Base-by-base conservation (phyloP, 495 filamentous ascomycete species). In the Talaromyces thailandensis region DNA sequence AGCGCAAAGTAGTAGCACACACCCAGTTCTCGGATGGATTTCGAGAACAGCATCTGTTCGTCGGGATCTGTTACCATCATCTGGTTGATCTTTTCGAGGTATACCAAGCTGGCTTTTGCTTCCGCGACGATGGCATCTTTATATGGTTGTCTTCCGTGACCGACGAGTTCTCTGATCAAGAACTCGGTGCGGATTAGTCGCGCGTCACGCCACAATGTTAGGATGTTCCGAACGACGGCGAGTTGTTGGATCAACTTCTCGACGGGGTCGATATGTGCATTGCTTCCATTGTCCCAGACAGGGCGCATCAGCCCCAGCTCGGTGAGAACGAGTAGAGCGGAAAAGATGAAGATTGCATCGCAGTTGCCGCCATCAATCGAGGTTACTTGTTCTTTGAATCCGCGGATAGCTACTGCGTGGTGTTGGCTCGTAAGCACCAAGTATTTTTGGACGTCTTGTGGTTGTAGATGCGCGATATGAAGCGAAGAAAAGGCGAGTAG, bases 401-500 rank as follows among this genome's bases (percentile, higher is more conserved):
- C 24, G 3, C 24, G 29, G 53, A 56, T 56, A 6, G 53, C 53
- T 11, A 56, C 31, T 14, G 24, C 53, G 31, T 56, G 53, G 11
- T 56, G 53, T 31, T 56, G 53, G 25, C 53, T 56, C 6, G 53
- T 56, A 25, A 56, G 53, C 4, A 56, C n/a, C 53, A 56, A n/a
- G 25, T 56, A 56, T 56, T 56, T 56, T 12, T 56, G 53, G n/a
- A 21, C 29, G 31, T 56, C 28, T 25, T 56, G 53, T 12, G 21
- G 53, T 56, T 56, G 53, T 8, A 56, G 53, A 31, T 56, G 53
- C 53, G 56, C 56, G 43, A 58, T 58, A 16, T 58, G 56, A 25
- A 58, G 56, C 9, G 56, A 58, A 9, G 56, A 58, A 16, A 58
- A 58, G 9, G 56, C 56, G 56, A 58, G 56, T 9, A 58, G 56